phyloP scores from a whole-genome alignment of 148 eudicot species.

The Camellia sinensis region DNA sequence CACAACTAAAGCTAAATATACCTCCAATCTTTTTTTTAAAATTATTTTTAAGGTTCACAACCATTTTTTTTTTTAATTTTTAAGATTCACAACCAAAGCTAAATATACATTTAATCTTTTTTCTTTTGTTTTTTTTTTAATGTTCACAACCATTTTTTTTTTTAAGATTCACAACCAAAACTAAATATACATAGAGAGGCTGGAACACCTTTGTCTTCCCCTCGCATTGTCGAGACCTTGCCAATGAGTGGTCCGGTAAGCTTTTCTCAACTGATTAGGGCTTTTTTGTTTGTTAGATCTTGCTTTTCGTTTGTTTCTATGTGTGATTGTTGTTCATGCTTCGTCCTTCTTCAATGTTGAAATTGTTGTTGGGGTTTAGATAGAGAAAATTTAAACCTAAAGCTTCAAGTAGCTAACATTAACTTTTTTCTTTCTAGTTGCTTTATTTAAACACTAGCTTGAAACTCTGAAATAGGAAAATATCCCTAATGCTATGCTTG shows the following conservation, averaged over 20 bases:
- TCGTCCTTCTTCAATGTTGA: neutral
- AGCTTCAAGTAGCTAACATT: neutral
- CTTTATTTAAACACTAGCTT: neutral
- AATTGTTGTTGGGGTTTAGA: neutral
- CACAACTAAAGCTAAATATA: too few species aligned
- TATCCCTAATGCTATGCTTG: neutral
- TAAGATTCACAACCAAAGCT: too few species aligned
- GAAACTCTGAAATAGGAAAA: neutral
- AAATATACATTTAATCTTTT: too few species aligned
- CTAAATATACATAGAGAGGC: too few species aligned
- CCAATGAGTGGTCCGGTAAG: conserved; percentile 64
- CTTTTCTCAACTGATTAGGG: neutral
- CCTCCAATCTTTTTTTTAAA: too few species aligned
- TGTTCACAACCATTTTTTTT: too few species aligned
- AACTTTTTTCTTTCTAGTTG: neutral
- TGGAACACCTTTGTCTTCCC: conserved; percentile 81
- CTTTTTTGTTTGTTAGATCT: neutral
- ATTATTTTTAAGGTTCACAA: too few species aligned
- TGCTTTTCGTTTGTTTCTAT: neutral
- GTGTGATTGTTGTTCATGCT: conserved; percentile 4
- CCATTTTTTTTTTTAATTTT: too few species aligned
- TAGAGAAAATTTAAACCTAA: neutral
- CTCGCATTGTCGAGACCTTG: conserved; percentile 36
- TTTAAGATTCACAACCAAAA: too few species aligned
- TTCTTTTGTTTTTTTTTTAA: too few species aligned